These are phyloP conservation scores for Fusarium staphyleae DNA, from an alignment of 2,329 filamentous ascomycete species.

Conservation along the genomic window DNA sequence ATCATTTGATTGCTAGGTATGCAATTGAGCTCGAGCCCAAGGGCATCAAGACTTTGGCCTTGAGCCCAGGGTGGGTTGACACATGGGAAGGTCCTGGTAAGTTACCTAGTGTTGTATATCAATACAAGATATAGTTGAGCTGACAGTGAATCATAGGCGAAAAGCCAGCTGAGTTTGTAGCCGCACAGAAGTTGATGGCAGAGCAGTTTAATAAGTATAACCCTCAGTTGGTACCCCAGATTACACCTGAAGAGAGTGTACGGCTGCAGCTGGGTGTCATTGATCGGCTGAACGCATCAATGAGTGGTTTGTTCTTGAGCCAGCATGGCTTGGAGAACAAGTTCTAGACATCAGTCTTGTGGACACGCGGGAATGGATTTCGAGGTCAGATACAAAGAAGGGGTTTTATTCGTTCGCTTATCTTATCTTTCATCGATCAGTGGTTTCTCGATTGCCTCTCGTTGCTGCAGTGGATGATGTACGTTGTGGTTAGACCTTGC, in stretches of 20 bases:
- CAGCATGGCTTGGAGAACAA: background rate
- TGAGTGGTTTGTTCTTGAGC: background rate
- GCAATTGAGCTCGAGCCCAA: background rate
- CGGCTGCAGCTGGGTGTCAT: background rate
- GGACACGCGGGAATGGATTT: too few relatives aligned
- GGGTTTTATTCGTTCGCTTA: too few relatives aligned
- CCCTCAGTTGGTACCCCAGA: background rate
- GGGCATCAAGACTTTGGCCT: background rate
- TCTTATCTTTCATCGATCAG: too few relatives aligned
- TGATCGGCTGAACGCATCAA: background rate
- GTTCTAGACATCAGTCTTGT: background rate
- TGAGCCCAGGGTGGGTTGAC: background rate
- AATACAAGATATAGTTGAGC: too few relatives aligned
- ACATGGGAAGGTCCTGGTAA: constrained; percentile 1
- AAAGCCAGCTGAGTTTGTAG: background rate
- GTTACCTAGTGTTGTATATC: background rate
- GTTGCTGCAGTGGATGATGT: too few relatives aligned
- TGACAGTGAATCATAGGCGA: background rate
- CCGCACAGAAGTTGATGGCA: background rate
- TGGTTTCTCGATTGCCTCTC: too few relatives aligned
- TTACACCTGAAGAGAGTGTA: background rate
- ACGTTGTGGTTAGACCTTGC: too few relatives aligned
- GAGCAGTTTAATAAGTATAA: background rate
- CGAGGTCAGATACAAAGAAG: too few relatives aligned
- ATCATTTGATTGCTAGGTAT: background rate